Conservation (phyloP, 2,329 filamentous ascomycete genomes). For the Cytospora mali region DNA sequence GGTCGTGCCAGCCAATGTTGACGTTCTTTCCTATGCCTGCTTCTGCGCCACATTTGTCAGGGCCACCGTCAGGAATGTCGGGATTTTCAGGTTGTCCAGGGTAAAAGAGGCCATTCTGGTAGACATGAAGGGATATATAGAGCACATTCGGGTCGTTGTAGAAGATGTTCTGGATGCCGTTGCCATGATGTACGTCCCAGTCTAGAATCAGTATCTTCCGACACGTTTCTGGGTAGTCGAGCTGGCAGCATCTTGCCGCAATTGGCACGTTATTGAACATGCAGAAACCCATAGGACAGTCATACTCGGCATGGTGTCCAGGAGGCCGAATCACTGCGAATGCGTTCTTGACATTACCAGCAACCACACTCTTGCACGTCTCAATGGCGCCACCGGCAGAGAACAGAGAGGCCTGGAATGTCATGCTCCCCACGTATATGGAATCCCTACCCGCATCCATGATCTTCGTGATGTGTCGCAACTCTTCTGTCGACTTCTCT, state of each 20-base stretch:
- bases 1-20: constrained; percentile 68
- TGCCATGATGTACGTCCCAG: constrained; percentile 83
- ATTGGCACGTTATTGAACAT: constrained; percentile 98
- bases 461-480: constrained; percentile 66
- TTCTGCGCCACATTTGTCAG: constrained; percentile 61
- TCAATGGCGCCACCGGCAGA: constrained; percentile 94
- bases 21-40: constrained; percentile 63
- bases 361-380: constrained; percentile 88
- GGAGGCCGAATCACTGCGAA: constrained; percentile 95
- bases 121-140: constrained; percentile 94
- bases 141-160: constrained; percentile 93
- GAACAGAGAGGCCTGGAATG: constrained; percentile 77
- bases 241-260: constrained; percentile 84
- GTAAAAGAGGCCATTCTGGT: constrained; percentile 82
- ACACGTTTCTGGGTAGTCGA: constrained; percentile 76
- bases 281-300: constrained; percentile 90
- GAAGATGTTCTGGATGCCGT: constrained; percentile 95
- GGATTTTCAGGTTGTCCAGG: constrained; percentile 66
- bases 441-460: constrained; percentile 71
- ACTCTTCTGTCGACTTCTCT: constrained; percentile 59
- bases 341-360: constrained; percentile 84
- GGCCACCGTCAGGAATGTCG: constrained; percentile 61
- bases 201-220: constrained; percentile 92
- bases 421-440: constrained; percentile 81
- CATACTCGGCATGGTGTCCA: constrained; percentile 89